These are phyloP conservation scores for Coemansia sp. DNA, from an alignment of 192 early-diverging fungal species.

Conservation along the genomic window DNA sequence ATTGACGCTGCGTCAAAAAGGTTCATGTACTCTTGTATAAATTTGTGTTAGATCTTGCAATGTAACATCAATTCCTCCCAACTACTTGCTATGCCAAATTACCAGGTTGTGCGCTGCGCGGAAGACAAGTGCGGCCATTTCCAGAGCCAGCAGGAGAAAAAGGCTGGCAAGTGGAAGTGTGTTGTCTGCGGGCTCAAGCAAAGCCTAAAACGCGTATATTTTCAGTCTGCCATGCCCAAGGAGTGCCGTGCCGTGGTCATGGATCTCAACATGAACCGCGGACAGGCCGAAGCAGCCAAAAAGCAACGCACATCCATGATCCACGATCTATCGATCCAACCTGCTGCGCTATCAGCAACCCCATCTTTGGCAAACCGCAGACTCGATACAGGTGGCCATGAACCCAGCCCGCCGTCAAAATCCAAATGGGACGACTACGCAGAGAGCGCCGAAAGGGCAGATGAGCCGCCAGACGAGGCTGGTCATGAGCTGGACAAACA, in stretches of 20 bases:
- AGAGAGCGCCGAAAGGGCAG: background rate
- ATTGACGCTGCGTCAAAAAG: background rate
- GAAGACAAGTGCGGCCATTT: constrained; percentile 40
- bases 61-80: background rate
- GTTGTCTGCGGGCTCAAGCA: constrained; percentile 52
- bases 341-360: background rate
- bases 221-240: constrained; percentile 36
- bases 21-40: background rate
- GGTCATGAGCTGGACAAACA: constrained; percentile 5
- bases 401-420: background rate
- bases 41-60: too few species aligned
- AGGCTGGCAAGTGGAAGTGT: constrained; percentile 44
- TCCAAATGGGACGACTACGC: constrained; percentile 31
- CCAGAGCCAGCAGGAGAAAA: constrained; percentile 54
- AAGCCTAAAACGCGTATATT: constrained; percentile 40
- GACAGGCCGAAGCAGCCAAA: constrained; percentile 8
- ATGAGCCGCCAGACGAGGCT: background rate
- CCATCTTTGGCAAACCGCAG: background rate
- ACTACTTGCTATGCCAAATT: constrained; percentile 34
- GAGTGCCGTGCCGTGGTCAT: constrained; percentile 41
- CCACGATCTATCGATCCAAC: too few species aligned
- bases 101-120: constrained; percentile 50
- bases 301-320: background rate
- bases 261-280: constrained; percentile 48
- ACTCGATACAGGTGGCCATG: background rate